Conservation (phyloP, 139 green algal genomes). For the Coccomyxa sp. region DNA sequence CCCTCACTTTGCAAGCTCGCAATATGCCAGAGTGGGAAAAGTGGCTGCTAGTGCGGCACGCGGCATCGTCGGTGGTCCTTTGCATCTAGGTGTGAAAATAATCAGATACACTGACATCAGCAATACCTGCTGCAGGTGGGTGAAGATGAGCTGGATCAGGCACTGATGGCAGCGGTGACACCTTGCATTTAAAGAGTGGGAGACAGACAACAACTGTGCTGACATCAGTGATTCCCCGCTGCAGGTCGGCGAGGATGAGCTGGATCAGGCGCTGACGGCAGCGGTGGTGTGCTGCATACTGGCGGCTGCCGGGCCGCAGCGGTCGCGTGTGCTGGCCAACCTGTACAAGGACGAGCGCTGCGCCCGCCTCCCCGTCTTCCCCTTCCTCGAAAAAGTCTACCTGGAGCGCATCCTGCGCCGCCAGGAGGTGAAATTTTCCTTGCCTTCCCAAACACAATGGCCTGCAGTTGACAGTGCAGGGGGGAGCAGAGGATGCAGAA, state of each 20-base stretch:
- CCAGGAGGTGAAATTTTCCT: slow-evolving; percentile 48
- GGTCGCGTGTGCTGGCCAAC: slow-evolving; percentile 77
- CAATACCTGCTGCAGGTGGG: slow-evolving; percentile 29
- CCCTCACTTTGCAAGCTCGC: too few species aligned
- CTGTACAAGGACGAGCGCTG: slow-evolving; percentile 95
- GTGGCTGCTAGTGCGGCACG: too few species aligned
- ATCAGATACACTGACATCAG: too few species aligned
- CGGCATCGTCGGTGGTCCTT: too few species aligned
- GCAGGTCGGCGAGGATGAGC: slow-evolving; percentile 60
- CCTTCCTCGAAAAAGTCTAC: slow-evolving; percentile 95
- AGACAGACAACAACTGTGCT: too few species aligned
- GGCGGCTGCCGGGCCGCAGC: slow-evolving; percentile 84
- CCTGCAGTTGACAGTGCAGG: too few species aligned
- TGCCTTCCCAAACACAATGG: too few species aligned
- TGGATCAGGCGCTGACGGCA: slow-evolving; percentile 63
- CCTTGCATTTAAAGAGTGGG: slow-evolving; percentile 63
- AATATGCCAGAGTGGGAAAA: too few species aligned
- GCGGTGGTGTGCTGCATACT: slow-evolving; percentile 91
- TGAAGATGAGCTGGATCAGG: slow-evolving; percentile 62
- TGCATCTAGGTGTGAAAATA: too few species aligned
- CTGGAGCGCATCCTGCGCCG: slow-evolving; percentile 85
- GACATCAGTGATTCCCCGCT: background rate
- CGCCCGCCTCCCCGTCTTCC: slow-evolving; percentile 60
- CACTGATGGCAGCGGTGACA: slow-evolving; percentile 75
- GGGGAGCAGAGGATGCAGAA: too few species aligned